These are phyloP conservation scores for Fusarium pseudocircinatum DNA, from an alignment of 2,329 filamentous ascomycete species.

Conservation along the genomic window DNA sequence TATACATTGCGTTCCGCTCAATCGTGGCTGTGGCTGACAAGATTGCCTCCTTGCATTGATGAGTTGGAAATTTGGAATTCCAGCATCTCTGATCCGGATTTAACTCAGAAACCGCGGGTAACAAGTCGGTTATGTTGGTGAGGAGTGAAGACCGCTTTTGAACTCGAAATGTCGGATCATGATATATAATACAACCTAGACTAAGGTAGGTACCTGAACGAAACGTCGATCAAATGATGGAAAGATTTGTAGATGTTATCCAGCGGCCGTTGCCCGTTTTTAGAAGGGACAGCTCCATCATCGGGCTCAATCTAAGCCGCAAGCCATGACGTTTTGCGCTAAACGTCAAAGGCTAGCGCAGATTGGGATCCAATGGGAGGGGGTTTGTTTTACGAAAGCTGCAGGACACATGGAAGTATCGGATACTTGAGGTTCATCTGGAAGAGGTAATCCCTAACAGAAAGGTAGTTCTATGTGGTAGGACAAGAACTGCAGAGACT, in stretches of 20 bases:
- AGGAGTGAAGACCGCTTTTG: not conserved
- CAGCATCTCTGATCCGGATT: not conserved
- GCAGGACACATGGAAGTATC: conserved; percentile 26
- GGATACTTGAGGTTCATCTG: conserved; percentile 1
- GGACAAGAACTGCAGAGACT: not conserved
- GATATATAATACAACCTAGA: not conserved
- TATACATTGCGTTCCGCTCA: conserved; percentile 12
- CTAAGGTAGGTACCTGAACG: no score
- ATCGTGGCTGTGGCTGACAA: conserved; percentile 36
- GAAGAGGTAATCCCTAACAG: not conserved
- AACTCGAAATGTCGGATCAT: not conserved
- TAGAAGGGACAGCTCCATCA: conserved; percentile 18
- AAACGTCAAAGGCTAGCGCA: conserved; percentile 21
- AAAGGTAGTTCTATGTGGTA: not conserved
- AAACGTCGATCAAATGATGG: not conserved
- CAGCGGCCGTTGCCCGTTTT: conserved; percentile 21
- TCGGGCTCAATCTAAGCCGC: conserved; percentile 33
- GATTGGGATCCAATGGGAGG: conserved; percentile 1
- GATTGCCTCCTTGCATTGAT: conserved; percentile 27
- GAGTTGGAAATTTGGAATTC: not conserved
- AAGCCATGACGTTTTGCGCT: conserved; percentile 35
- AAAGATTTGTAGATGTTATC: not conserved
- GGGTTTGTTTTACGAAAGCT: conserved; percentile 35
- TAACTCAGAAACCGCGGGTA: not conserved
- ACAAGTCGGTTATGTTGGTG: not conserved